These are phyloP conservation scores for Metarhizium album DNA, from an alignment of 2,329 filamentous ascomycete species.

Conservation along the genomic window DNA sequence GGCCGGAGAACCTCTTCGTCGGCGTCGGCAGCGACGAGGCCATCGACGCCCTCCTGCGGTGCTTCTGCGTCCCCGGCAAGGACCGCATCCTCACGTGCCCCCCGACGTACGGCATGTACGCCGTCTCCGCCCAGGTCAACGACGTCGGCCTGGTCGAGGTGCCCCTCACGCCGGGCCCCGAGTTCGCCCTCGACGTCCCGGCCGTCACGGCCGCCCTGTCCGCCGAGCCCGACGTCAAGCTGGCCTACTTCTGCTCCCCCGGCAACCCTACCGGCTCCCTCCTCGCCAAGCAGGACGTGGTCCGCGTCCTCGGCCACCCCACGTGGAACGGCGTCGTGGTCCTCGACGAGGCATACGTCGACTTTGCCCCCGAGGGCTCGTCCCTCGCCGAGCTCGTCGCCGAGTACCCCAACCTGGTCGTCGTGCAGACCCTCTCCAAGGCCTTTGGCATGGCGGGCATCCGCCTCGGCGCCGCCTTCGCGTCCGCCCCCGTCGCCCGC, in stretches of 20 bases:
- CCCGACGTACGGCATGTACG: conserved; percentile 98
- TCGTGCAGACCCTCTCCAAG: conserved; percentile 98
- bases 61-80: conserved; percentile 77
- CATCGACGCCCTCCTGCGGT: conserved; percentile 86
- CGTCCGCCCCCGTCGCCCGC: conserved; percentile 59
- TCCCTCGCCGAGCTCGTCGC: conserved; percentile 85
- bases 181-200: conserved; percentile 63
- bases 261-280: conserved; percentile 86
- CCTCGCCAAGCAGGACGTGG: conserved; percentile 65
- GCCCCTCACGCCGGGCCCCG: conserved; percentile 62
- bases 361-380: conserved; percentile 68
- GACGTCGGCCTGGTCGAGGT: conserved; percentile 79
- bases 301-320: conserved; percentile 66
- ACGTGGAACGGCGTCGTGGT: conserved; percentile 94
- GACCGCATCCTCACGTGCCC: conserved; percentile 93
- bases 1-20: conserved; percentile 79
- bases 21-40: conserved; percentile 95
- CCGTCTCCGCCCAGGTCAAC: conserved; percentile 88
- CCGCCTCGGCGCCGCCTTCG: conserved; percentile 77
- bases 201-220: conserved; percentile 58
- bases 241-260: conserved; percentile 87
- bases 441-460: conserved; percentile 95
- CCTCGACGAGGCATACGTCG: conserved; percentile 90
- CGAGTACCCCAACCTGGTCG: conserved; percentile 90
- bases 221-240: conserved; percentile 55